Evolutionary conservation across 2,329 filamentous ascomycete species (phyloP), one percentile per base, ranked within the genome.

Genomic region (Aspergillus costaricaensis): DNA sequence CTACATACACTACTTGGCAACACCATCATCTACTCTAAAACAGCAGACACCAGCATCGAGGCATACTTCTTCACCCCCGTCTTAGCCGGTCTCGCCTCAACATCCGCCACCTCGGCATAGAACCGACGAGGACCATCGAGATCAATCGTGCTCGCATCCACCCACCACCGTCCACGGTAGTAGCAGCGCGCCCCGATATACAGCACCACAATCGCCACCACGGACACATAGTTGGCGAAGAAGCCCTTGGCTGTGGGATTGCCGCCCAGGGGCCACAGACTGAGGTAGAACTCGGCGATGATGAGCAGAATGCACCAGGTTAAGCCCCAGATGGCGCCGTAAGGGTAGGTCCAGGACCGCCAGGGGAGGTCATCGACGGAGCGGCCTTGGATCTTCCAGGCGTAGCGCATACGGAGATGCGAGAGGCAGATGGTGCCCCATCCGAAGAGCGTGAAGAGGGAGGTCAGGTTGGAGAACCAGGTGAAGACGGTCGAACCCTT

Each of bases 391-490:
- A 70, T 61, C 23, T 74, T 76, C 78, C 77, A 80, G 1, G 78
- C 77, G 14, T 65, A 62, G 4, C 78, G 76, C 69, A 81, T 78
- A 8, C 79, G 78, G 55, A 80, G 74, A 64, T 81, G 77, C 7
- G 74, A 76, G 4, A 79, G 65, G 54, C 76, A 80, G 54, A 80
- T 79, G 69, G 78, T 79, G 1, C 72, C 76, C 79, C 79, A 81
- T 4, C 74, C 74, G 60, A 77, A 79, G 6, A 81, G 70, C 0
- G 79, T 80, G 59, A 78, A 78, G 7, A 82, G 76, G 0, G 79
- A 79, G 0, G 77, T 80, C 15, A 83, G 69, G 58, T 76, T 81
- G 2, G 79, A 80, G 55, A 83, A 76, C 81, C 81, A 83, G 8
- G 68, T 72, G 65, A 82, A 83, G 39, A 82, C 80, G 3, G 75